Conservation (phyloP, 108 stramenopile species). For the Skeletonema marinoi region DNA sequence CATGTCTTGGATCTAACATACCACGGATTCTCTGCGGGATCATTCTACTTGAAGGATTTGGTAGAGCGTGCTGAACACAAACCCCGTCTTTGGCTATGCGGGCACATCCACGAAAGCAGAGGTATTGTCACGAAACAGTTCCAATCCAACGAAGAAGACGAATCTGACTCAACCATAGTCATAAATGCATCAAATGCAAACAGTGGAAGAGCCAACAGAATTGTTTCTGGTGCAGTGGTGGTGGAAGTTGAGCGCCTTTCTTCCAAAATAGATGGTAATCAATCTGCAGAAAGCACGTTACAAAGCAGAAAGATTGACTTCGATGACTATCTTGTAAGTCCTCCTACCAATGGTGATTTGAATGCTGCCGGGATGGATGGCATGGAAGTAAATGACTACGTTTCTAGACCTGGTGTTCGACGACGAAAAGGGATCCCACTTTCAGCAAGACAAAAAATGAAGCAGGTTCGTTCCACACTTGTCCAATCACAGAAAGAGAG, state of each 20-base stretch:
- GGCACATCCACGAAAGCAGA: conserved; percentile 80
- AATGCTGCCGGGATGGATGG: conserved; percentile 17
- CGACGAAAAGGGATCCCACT: conserved; percentile 38
- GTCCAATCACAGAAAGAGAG: background rate
- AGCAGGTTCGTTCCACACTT: conserved; percentile 1
- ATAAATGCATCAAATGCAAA: conserved; percentile 84
- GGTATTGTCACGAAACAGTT: conserved; percentile 40
- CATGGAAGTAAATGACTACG: conserved; percentile 20
- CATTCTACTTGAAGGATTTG: conserved; percentile 44
- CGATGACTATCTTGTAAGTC: background rate
- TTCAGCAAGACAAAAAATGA: conserved; percentile 23
- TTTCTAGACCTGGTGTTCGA: conserved; percentile 37
- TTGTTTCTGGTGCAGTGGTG: conserved; percentile 64
- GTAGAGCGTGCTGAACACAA: conserved; percentile 42
- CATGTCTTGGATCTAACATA: conserved; percentile 61
- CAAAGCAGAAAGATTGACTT: conserved; percentile 2
- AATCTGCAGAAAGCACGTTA: conserved; percentile 29
- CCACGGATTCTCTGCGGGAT: conserved; percentile 62
- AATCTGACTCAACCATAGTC: conserved; percentile 49
- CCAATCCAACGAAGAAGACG: conserved; percentile 35
- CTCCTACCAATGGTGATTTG: background rate
- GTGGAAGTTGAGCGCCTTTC: conserved; percentile 46
- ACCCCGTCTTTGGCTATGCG: conserved; percentile 69
- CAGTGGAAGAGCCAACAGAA: conserved; percentile 58
- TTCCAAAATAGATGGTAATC: background rate